These are phyloP conservation scores for Asparagopsis taxiformis DNA, from an alignment of 31 red algal species.

Conservation along the genomic window DNA sequence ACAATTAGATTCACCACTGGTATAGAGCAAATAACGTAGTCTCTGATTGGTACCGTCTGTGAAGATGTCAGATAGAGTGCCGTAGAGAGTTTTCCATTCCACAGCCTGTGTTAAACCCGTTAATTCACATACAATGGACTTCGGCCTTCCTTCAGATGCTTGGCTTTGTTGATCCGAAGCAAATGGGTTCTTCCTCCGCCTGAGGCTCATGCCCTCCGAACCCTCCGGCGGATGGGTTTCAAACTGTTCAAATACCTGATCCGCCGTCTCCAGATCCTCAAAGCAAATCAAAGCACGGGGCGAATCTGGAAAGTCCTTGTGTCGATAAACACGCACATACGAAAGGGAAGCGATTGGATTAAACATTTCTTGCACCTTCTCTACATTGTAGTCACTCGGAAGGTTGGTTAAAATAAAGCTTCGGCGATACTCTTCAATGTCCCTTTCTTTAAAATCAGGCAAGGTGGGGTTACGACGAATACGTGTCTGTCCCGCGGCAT, in stretches of 20 bases:
- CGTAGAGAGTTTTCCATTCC: slow-evolving; percentile 27
- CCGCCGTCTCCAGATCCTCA: slow-evolving; percentile 11
- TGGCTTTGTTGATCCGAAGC: not conserved
- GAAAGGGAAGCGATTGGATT: slow-evolving; percentile 19
- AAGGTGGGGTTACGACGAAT: slow-evolving; percentile 35
- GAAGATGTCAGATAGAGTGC: slow-evolving; percentile 4
- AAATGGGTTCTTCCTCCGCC: not conserved
- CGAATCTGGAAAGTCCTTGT: slow-evolving; percentile 15
- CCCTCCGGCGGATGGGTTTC: not conserved
- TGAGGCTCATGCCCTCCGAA: slow-evolving; percentile 6
- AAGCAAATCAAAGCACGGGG: slow-evolving; percentile 43
- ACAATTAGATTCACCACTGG: slow-evolving; percentile 13
- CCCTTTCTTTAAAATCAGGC: slow-evolving; percentile 22
- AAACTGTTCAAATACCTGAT: slow-evolving; percentile 33
- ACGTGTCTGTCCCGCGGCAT: slow-evolving; percentile 36
- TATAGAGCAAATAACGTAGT: slow-evolving; percentile 45
- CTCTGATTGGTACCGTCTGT: not conserved
- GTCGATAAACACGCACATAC: slow-evolving; percentile 52
- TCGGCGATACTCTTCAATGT: slow-evolving; percentile 17
- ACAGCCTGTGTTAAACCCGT: slow-evolving; percentile 15
- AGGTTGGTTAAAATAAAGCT: slow-evolving; percentile 55
- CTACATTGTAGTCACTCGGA: slow-evolving; percentile 26
- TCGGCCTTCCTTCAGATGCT: not conserved
- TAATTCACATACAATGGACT: slow-evolving; percentile 27
- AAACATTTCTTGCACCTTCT: slow-evolving; percentile 24